These are phyloP conservation scores for Beauveria asiatica DNA, from an alignment of 2,329 filamentous ascomycete genomes.

Conservation along the genomic window DNA sequence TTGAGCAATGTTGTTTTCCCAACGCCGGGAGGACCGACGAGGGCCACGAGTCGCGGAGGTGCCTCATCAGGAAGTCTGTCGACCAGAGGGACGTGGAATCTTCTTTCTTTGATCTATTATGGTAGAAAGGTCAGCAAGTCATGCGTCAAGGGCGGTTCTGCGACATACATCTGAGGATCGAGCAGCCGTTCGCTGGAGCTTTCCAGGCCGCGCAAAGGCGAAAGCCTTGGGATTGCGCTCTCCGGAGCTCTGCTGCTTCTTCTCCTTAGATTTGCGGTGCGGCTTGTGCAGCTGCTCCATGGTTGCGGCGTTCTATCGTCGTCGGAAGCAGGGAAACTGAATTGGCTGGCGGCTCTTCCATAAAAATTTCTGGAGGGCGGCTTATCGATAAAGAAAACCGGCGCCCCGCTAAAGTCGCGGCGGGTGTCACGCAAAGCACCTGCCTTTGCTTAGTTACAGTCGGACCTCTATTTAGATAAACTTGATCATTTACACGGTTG, in stretches of 20 bases:
- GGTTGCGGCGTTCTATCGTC: slow-evolving; percentile 22
- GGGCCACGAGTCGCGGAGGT: slow-evolving; percentile 83
- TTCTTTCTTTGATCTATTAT: slow-evolving; percentile 78
- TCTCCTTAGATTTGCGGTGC: slow-evolving; percentile 82
- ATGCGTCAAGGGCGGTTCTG: not conserved
- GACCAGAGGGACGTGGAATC: slow-evolving; percentile 91
- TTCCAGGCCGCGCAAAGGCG: slow-evolving; percentile 72
- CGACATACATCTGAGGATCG: slow-evolving; percentile 58
- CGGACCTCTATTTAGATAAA: no score
- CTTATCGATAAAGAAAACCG: slow-evolving; percentile 9
- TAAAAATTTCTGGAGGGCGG: slow-evolving; percentile 10
- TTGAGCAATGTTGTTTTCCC: slow-evolving; percentile 96
- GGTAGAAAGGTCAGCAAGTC: slow-evolving; percentile 17
- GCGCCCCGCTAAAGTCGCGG: not conserved
- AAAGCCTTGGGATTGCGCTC: slow-evolving; percentile 87
- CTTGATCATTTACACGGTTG: no score
- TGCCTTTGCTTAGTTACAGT: no score
- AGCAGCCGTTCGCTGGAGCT: slow-evolving; percentile 65
- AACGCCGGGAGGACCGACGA: slow-evolving; percentile 89
- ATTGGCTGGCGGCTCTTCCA: not conserved
- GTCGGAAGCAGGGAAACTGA: not conserved
- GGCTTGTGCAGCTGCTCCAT: slow-evolving; percentile 87
- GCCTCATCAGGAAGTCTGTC: slow-evolving; percentile 94
- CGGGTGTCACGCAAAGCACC: no score
- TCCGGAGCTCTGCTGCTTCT: slow-evolving; percentile 52